Evolutionary conservation across 2,329 filamentous ascomycete genomes (phyloP).

Genomic region (Salinomyces thailandicus): DNA sequence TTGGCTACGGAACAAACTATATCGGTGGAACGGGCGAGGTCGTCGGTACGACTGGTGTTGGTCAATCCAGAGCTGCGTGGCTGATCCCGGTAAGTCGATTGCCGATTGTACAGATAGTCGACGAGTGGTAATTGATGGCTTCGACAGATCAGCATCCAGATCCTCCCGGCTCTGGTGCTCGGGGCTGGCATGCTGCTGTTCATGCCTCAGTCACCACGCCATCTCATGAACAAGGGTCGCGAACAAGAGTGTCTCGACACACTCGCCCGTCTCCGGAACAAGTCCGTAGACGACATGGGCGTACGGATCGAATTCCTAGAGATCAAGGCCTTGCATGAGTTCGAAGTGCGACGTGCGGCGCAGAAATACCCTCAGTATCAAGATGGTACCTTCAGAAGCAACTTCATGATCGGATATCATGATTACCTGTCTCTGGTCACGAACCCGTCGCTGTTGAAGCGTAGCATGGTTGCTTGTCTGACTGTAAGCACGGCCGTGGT

Average conservation of each 20-base stretch:
- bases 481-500: too few relatives aligned
- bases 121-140: too few relatives aligned
- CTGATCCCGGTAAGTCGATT: constrained; percentile 46
- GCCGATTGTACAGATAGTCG: too few relatives aligned
- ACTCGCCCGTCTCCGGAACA: constrained; percentile 52
- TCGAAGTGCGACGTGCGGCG: constrained; percentile 58
- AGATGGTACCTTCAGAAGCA: constrained; percentile 13
- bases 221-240: constrained; percentile 58
- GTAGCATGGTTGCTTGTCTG: constrained; percentile 48
- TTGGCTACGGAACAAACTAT: constrained; percentile 31
- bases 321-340: constrained; percentile 65
- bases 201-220: constrained; percentile 69
- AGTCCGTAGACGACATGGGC: constrained; percentile 51
- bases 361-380: constrained; percentile 52
- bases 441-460: constrained; percentile 53
- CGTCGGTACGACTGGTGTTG: constrained; percentile 41
- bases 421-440: constrained; percentile 40
- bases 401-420: constrained; percentile 13
- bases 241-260: constrained; percentile 55
- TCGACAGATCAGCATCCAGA: constrained; percentile 57
- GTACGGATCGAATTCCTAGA: constrained; percentile 68
- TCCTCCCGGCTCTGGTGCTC: constrained; percentile 56
- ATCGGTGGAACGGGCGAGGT: constrained; percentile 43
- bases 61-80: constrained; percentile 61
- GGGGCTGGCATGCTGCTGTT: constrained; percentile 61